phyloP scores from a whole-genome alignment of 257 asterid species.

The Pogostemon cablin region DNA sequence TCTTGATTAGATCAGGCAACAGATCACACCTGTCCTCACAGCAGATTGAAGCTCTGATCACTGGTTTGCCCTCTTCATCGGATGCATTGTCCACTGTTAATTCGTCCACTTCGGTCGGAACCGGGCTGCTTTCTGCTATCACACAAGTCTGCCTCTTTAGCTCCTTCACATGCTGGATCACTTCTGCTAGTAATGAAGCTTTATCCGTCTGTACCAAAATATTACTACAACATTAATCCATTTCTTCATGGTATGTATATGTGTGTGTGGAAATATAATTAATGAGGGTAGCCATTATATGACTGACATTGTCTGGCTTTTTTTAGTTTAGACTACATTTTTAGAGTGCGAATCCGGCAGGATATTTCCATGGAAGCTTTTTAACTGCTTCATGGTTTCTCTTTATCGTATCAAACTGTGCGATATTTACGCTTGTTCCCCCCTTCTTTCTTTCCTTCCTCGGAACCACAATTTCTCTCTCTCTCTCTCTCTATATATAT shows the following conservation, averaged over 20 bases:
- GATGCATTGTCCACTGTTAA: slow-evolving; percentile 40
- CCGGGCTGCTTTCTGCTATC: slow-evolving; percentile 53
- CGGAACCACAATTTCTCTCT: slow-evolving; percentile 17
- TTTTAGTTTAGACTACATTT: slow-evolving; percentile 30
- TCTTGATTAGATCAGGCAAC: slow-evolving; percentile 58
- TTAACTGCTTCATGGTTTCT: slow-evolving; percentile 71
- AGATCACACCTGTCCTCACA: slow-evolving; percentile 68
- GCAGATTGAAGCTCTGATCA: slow-evolving; percentile 61
- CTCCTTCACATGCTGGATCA: slow-evolving; percentile 65
- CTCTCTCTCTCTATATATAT: no score
- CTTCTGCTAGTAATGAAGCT: slow-evolving; percentile 67
- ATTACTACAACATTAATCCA: no score
- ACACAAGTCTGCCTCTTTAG: slow-evolving; percentile 61
- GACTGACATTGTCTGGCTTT: slow-evolving; percentile 62
- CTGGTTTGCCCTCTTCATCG: slow-evolving; percentile 45
- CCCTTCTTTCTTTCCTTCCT: slow-evolving; percentile 23
- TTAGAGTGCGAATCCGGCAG: slow-evolving; percentile 58
- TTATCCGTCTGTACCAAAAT: slow-evolving; percentile 51
- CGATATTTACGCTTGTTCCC: slow-evolving; percentile 54
- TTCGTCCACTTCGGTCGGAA: slow-evolving; percentile 59
- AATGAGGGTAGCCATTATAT: background rate
- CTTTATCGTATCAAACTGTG: slow-evolving; percentile 72
- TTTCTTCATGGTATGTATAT: background rate
- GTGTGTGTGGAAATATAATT: background rate
- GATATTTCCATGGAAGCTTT: slow-evolving; percentile 76